These are phyloP conservation scores for Bipolaris zeicola DNA, from an alignment of 2,329 filamentous ascomycete species.

Conservation along the genomic window DNA sequence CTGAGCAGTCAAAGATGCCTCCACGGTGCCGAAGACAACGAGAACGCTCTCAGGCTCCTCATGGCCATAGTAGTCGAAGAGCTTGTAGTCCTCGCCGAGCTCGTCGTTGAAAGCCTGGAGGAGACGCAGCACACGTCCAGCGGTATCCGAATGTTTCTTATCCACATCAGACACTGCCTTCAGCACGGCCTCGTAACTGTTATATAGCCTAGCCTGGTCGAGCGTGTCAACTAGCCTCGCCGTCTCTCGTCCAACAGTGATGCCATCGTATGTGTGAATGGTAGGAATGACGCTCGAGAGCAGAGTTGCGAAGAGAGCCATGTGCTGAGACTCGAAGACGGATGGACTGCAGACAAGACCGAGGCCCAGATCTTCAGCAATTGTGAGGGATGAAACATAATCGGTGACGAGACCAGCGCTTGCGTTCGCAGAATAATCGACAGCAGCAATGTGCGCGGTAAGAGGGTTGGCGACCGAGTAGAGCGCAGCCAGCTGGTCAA, in stretches of 20 bases:
- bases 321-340: constrained; percentile 91
- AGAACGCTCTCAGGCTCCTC: constrained; percentile 78
- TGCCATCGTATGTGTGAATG: constrained; percentile 86
- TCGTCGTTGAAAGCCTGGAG: constrained; percentile 82
- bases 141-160: constrained; percentile 71
- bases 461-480: constrained; percentile 93
- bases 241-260: constrained; percentile 81
- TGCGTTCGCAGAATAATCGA: constrained; percentile 75
- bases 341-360: constrained; percentile 85
- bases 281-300: constrained; percentile 80
- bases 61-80: constrained; percentile 94
- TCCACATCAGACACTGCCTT: constrained; percentile 66
- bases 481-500: constrained; percentile 90
- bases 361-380: constrained; percentile 88
- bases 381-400: constrained; percentile 78
- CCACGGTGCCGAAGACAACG: constrained; percentile 90
- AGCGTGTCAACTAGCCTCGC: constrained; percentile 82
- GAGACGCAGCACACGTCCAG: constrained; percentile 73
- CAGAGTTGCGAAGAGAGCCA: constrained; percentile 85
- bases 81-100: constrained; percentile 88
- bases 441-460: constrained; percentile 87
- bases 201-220: constrained; percentile 70
- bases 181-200: constrained; percentile 70
- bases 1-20: constrained; percentile 84
- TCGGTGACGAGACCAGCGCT: constrained; percentile 79